Base-by-base conservation (phyloP, 345 rosid species). In the Populus ilicifolia region DNA sequence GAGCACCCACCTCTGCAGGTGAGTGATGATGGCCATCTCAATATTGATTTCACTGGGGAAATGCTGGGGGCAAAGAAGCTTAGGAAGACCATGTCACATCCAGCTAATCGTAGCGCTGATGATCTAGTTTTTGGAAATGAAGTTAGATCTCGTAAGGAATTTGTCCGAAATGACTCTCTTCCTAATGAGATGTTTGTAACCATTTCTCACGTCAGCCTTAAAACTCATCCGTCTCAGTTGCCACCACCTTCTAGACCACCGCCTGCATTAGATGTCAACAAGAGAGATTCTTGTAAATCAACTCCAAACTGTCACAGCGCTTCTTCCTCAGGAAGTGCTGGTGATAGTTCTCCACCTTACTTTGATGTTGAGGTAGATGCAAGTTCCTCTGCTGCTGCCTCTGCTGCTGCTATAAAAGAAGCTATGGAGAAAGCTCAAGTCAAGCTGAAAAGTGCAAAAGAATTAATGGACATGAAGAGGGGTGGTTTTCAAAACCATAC, bases 291-390 rank as follows among this genome's bases (percentile, higher is more conserved):
- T 48, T 70, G 76, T 70, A 72, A 81, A 76, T 71, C 72, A 44
- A 80, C 71, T 69, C 80, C 89, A 71, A 81, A 75, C 77, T 77
- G 83, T 83, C 72, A 85, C 75, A 77, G 75, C 67, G 78, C 73
- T n/a, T 82, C 82, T 75, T 78, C 89, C 35, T 89, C 85, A 72
- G 88, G 83, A 76, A 83, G 81, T 29, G 63, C 16, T 0, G 87
- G 78, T 72, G 90, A 85, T 70, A 63, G 79, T 79, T 93, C 92
- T 56, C 96, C 96, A 25, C 87, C 86, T 61, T 91, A 83, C 85
- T 92, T 90, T 86, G 99, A 96, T 82, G 97, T 93, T n/a, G 98
- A 92, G 89, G 89, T 90, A 69, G 99, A 93, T 90, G 89, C 89
- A 18, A 87, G 86, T 79, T 93, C 97, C 61, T 93, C 96, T 77